Evolutionary conservation across 106 monocot species (phyloP), one percentile per base, ranked within the genome.

Genomic region (Vanilla planifolia): DNA sequence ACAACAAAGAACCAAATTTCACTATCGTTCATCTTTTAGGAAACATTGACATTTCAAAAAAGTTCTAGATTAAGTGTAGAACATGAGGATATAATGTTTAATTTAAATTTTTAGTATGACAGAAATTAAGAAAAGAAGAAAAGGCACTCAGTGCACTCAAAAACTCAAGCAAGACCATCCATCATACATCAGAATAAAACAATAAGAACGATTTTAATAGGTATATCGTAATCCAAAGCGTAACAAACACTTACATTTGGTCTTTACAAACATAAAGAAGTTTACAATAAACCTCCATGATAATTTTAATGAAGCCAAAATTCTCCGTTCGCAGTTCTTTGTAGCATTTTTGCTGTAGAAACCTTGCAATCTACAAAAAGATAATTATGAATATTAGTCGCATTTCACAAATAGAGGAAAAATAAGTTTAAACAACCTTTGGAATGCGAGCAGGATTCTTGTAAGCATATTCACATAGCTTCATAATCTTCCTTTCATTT

Each of bases 381-480:
- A 16, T 3, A 33, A 53, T 32, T 11, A 8, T 9, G 3, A 28
- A 22, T 32, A 57, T 36, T 10, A 57, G 7, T 36, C 19, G 35
- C 35, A 36, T 20, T 4, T 34, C 8, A 57, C 8, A 3, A 10
- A 20, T 21, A 57, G n/a, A 36, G 4, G 35, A 35, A 57, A 20
- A 35, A 3, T 34, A 57, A 33, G 20, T 57, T 60, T 41, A 2
- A 28, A 41, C 35, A 42, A 84, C 96, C 87, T 96, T 91, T 8
- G 96, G 96, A 59, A 96, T 77, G 28, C 90, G 90, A 52, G 83
- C 33, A 5, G 90, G 96, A 64, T 91, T 96, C 69, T 80, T 80
- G 8, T 78, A 84, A 64, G 96, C 90, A 90, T 96, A 96, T 76
- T 96, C 91, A 32, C 96, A 96, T 21, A 96, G 71, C 63, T 91